These are phyloP conservation scores for Penicillium expansum DNA, from an alignment of 2,329 filamentous ascomycete genomes.

Conservation along the genomic window DNA sequence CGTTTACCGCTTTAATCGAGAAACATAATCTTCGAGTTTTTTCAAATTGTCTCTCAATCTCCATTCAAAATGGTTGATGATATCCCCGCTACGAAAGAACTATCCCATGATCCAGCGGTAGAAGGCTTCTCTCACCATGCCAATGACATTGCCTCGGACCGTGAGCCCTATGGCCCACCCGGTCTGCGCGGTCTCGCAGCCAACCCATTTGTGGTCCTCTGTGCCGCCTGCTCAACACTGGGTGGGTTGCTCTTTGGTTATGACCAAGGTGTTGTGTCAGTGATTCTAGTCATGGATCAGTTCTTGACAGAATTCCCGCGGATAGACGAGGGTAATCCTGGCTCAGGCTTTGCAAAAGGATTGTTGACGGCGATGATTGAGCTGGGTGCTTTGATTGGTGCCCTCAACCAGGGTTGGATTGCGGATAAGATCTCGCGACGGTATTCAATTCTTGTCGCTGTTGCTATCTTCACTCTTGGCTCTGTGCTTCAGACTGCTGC, in stretches of 20 bases:
- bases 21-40: neutral
- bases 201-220: slow-evolving; percentile 51
- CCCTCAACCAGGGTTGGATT: slow-evolving; percentile 49
- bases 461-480: slow-evolving; percentile 52
- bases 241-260: slow-evolving; percentile 53
- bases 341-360: slow-evolving; percentile 44
- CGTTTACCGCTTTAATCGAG: neutral
- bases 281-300: slow-evolving; percentile 54
- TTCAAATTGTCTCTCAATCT: no score
- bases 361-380: slow-evolving; percentile 56
- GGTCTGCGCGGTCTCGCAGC: slow-evolving; percentile 49
- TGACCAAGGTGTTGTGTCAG: slow-evolving; percentile 46
- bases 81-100: slow-evolving; percentile 16
- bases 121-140: slow-evolving; percentile 36
- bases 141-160: slow-evolving; percentile 29
- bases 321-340: slow-evolving; percentile 40
- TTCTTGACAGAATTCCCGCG: slow-evolving; percentile 49
- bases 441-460: slow-evolving; percentile 53
- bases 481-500: slow-evolving; percentile 53
- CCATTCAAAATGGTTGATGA: slow-evolving; percentile 22
- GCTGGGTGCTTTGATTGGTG: slow-evolving; percentile 50
- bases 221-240: slow-evolving; percentile 51
- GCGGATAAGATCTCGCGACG: slow-evolving; percentile 54
- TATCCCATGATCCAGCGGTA: slow-evolving; percentile 16
- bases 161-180: slow-evolving; percentile 35